These are phyloP conservation scores for Teratosphaeria gauchensis DNA, from an alignment of 2,329 filamentous ascomycete species.

Conservation along the genomic window DNA sequence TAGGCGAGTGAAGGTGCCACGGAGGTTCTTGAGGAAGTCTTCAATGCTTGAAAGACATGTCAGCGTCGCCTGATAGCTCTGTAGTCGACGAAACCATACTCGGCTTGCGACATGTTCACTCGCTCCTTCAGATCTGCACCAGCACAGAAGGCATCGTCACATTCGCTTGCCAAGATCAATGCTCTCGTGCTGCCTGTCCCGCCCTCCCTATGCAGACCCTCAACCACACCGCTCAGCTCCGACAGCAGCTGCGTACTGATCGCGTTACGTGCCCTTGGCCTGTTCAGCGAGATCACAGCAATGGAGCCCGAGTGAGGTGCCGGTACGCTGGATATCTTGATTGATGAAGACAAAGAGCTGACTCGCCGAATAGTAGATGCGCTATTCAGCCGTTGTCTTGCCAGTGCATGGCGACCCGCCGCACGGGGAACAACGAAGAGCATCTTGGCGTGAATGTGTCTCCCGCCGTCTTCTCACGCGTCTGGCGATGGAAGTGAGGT, in stretches of 20 bases:
- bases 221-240: conserved; percentile 61
- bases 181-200: conserved; percentile 59
- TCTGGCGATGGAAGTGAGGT: not conserved
- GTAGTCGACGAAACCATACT: conserved; percentile 47
- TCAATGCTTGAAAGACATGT: conserved; percentile 51
- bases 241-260: conserved; percentile 71
- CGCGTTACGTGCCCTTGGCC: conserved; percentile 78
- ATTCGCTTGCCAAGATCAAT: conserved; percentile 71
- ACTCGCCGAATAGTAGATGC: not conserved
- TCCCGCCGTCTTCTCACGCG: not conserved
- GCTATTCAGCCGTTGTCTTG: conserved; percentile 6
- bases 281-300: conserved; percentile 77
- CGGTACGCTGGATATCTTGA: conserved; percentile 65
- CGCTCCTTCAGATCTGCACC: conserved; percentile 92
- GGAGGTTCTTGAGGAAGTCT: conserved; percentile 67
- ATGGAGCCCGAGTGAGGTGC: conserved; percentile 75
- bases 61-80: not conserved
- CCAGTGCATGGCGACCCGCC: conserved; percentile 2
- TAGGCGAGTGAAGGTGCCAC: conserved; percentile 64
- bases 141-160: conserved; percentile 84
- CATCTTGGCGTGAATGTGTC: conserved; percentile 1
- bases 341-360: conserved; percentile 22
- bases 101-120: conserved; percentile 61
- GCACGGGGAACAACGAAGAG: conserved; percentile 4
- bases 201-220: conserved; percentile 54